Base-by-base conservation (phyloP, 1,284 basidiomycete genomes). In the Trichosporon coremiiforme region DNA sequence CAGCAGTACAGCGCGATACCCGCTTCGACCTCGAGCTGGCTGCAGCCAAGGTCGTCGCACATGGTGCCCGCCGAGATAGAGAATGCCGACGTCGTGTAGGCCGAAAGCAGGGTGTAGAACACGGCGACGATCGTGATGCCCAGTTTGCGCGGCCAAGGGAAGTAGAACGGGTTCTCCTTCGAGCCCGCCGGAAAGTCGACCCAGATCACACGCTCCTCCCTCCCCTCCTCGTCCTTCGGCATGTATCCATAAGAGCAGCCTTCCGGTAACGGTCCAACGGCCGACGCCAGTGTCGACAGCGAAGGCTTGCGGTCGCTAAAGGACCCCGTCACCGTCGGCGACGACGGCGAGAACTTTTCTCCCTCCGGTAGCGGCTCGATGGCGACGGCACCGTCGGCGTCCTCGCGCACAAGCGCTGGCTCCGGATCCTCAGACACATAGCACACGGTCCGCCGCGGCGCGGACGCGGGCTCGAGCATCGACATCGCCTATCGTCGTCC, bases 41-140 rank as follows among this genome's bases (percentile, higher is more conserved):
- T 89, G 68, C 87, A 87, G 47, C 87, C 85, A 13, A 92, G 82
- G 73, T 91, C 90, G n/a, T 81, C 81, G 17, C 83, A 86, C 90
- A 92, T 91, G 2, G 87, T 87, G 1, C 83, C 78, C 69, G 88
- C 66, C 85, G 90, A 80, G 86, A 81, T 84, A 29, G 87, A 86
- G 75, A 89, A 92, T 1, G 88, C 85, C 0, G 86, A 85, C 0
- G 86, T 83, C 2, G 86, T 84, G 8, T 86, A 85, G 7, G 89
- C 89, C 29, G 57, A 62, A 31, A 89, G 80, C 4, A 86, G 77
- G 0, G 90, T 89, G 70, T 87, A 88, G 66, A 86, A 84, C 66
- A 87, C 88, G 0, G 88, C 89, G 22, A 88, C 84, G 36, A 84
- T 72, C 0, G 89, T 89, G 70, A 91, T 89, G 3, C 82, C 78